Conservation (phyloP, 805 yeast genomes). For the Danielozyma ontarioensis region DNA sequence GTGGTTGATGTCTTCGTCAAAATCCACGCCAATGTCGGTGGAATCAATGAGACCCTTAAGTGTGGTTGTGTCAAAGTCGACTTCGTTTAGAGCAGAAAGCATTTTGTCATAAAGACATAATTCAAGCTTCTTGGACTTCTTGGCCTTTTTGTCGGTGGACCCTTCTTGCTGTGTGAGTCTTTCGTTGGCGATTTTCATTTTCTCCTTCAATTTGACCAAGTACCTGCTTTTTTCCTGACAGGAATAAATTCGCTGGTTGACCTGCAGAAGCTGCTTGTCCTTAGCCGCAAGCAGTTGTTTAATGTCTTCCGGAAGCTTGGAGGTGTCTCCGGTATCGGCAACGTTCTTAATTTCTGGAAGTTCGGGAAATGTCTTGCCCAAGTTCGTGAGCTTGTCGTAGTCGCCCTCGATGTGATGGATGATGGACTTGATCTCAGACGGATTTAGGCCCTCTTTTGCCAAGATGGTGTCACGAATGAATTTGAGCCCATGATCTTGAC, state of each 20-base stretch:
- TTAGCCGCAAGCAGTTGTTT: conserved; percentile 14
- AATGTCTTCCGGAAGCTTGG: conserved; percentile 11
- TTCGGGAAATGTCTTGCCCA: conserved; percentile 41
- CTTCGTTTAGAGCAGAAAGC: conserved; percentile 7
- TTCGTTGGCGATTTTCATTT: conserved; percentile 34
- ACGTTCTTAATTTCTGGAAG: conserved; percentile 26
- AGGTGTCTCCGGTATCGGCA: conserved; percentile 8
- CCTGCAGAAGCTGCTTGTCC: conserved; percentile 9
- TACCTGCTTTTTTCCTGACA: conserved; percentile 13
- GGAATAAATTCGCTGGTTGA: conserved; percentile 8
- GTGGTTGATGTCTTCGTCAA: conserved; percentile 1
- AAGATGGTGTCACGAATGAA: conserved; percentile 32
- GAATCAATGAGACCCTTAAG: conserved; percentile 10
- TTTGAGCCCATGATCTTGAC: conserved; percentile 59
- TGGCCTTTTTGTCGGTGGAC: conserved; percentile 1
- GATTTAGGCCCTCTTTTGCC: conserved; percentile 7
- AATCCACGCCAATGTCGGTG: conserved; percentile 6
- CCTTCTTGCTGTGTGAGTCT: conserved; percentile 11
- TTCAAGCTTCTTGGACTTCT: conserved; percentile 36
- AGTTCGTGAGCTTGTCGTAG: conserved; percentile 14
- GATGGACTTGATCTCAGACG: conserved; percentile 17
- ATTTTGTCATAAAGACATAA: conserved; percentile 49
- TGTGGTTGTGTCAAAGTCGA: conserved; percentile 2
- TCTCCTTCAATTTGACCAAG: conserved; percentile 29
- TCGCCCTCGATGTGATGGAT: conserved; percentile 15